These are phyloP conservation scores for Hypoxylon lienhwacheense DNA, from an alignment of 495 filamentous ascomycete species.

Conservation along the genomic window DNA sequence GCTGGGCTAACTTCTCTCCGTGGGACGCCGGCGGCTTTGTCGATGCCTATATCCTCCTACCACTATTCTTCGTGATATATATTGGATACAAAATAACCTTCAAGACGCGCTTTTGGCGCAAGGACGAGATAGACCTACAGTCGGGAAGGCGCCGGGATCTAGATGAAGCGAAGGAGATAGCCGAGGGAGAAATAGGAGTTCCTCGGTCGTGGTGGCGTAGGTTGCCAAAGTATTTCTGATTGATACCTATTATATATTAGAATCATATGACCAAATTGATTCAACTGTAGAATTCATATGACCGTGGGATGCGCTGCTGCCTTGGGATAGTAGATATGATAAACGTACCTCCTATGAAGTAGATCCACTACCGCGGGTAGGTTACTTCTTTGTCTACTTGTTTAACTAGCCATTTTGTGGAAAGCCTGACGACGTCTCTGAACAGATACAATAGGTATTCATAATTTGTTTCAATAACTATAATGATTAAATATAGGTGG, in stretches of 20 bases:
- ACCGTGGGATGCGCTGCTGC: too few species aligned
- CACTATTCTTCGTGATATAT: conserved; percentile 64
- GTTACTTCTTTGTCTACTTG: too few species aligned
- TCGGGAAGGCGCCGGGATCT: conserved; percentile 57
- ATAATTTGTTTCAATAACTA: too few species aligned
- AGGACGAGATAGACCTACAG: conserved; percentile 62
- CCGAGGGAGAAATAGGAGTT: conserved; percentile 10
- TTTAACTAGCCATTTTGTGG: too few species aligned
- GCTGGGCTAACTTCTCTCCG: conserved; percentile 56
- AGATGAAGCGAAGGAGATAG: conserved; percentile 40
- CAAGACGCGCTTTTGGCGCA: conserved; percentile 56
- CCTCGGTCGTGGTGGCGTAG: conserved; percentile 37
- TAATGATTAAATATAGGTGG: too few species aligned
- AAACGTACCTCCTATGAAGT: too few species aligned
- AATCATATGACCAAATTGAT: background rate
- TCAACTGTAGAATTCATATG: too few species aligned
- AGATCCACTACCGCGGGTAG: too few species aligned
- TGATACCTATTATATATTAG: background rate
- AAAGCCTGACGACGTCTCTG: too few species aligned
- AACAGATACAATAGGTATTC: too few species aligned
- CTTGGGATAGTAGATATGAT: too few species aligned
- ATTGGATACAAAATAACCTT: conserved; percentile 60
- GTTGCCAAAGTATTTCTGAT: conserved; percentile 22
- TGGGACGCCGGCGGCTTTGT: conserved; percentile 64
- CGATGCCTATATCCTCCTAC: conserved; percentile 67